Base-by-base conservation (phyloP, 75 land plant species). In the Picea sitchensis region DNA sequence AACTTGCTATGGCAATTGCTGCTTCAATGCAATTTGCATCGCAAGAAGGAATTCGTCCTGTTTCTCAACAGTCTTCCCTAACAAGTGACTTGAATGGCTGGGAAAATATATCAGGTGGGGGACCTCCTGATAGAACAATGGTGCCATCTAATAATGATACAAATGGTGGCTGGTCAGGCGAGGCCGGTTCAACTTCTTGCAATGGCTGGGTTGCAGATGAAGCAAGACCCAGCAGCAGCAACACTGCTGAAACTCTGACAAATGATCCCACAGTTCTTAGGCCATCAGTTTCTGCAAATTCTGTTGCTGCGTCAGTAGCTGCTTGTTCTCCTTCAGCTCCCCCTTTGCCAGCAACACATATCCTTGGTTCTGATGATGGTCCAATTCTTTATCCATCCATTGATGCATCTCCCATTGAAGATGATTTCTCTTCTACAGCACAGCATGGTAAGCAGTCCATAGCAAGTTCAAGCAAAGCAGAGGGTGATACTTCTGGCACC, bases 1-100 rank as follows among this genome's bases (percentile, higher is more conserved):
- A 88, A 60, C 69, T 92, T 65, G 88, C 91, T 14, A 90, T 92
- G 89, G 98, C 98, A 8, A 80, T 92, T n/a, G 90, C 82, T 86
- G 99, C 91, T 12, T 92, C 98, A 44, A 76, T 94, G 21, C 92
- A 91, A 65, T 73, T 92, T 13, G 92, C 92, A 69, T 68, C 88
- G n/a, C 81, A 79, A 59, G 92, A 92, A 73, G 81, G 87, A 21
- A n/a, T 82, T 14, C n/a, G 30, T 61, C 57, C 41, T 59, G 65
- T 54, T 31, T 60, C 80, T 11, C 51, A 61, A 18, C 67, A 69
- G 41, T 72, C 61, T 34, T 62, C 69, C 54, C 77, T 34, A 77
- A 47, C 85, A 63, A 78, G 20, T 62, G 18, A 73, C 65, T 80
- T 81, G 14, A 80, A 76, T 56, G 82, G 86, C 38, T 76, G 82